Evolutionary conservation across 2,329 filamentous ascomycete species (phyloP).

Genomic region (Penicillium sp.): DNA sequence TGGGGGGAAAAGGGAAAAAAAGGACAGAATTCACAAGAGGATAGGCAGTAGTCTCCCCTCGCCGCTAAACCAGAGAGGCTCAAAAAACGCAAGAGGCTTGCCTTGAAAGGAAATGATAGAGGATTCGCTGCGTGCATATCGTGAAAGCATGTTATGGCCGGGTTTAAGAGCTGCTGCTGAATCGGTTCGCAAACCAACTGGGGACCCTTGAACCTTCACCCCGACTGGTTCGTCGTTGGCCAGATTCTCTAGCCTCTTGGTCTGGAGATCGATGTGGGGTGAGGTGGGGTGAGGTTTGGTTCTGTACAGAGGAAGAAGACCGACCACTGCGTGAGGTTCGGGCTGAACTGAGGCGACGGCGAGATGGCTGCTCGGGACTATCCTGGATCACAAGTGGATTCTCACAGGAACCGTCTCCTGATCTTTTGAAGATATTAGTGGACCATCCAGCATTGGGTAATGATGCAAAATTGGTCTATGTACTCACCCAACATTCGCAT

Average conservation of each 20-base stretch:
- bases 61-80: constrained; percentile 5
- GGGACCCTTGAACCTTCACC: constrained; percentile 14
- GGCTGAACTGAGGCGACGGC: constrained; percentile 10
- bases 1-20: background rate
- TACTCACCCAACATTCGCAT: constrained; percentile 27
- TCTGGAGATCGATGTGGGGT: constrained; percentile 8
- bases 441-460: constrained; percentile 5
- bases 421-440: constrained; percentile 11
- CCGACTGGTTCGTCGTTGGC: constrained; percentile 17
- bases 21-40: background rate
- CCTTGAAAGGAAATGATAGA: background rate
- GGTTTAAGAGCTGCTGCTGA: constrained; percentile 15
- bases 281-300: background rate
- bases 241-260: constrained; percentile 9
- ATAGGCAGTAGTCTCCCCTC: background rate
- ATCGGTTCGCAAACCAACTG: constrained; percentile 29
- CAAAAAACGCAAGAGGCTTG: background rate
- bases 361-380: constrained; percentile 16
- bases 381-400: constrained; percentile 17
- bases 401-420: constrained; percentile 22
- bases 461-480: background rate
- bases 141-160: background rate
- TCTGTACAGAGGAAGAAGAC: constrained; percentile 18
- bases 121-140: constrained; percentile 7
- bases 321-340: constrained; percentile 14